Percentiles rank a stretch among this genome's conserved stretches.
phyloP scores from a whole-genome alignment of 2,329 filamentous ascomycete genomes.

The Curvularia sp. region DNA sequence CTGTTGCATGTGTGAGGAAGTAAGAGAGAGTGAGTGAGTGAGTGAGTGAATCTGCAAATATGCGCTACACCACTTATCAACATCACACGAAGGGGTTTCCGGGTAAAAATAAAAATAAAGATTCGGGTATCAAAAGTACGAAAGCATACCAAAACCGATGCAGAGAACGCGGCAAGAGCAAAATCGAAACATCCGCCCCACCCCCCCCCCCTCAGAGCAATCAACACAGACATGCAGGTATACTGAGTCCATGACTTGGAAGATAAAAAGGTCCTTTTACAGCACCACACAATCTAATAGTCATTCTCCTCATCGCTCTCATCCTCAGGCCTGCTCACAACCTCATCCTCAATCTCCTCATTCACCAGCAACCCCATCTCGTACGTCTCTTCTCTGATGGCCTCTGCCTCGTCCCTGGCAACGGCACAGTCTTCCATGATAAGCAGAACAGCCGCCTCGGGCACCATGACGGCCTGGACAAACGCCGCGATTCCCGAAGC shows the following conservation, averaged over 20 bases:
- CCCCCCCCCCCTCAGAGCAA: too few relatives aligned
- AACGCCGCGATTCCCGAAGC: conserved; percentile 43
- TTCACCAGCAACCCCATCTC: conserved; percentile 72
- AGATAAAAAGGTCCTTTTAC: neutral
- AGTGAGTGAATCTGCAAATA: neutral
- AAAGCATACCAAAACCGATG: neutral
- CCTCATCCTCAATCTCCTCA: conserved; percentile 65
- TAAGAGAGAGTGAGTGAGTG: neutral
- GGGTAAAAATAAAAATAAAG: neutral
- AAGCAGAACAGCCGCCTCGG: conserved; percentile 66
- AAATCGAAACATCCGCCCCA: too few relatives aligned
- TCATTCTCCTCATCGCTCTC: conserved; percentile 27
- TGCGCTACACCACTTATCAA: neutral
- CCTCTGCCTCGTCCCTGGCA: conserved; percentile 54
- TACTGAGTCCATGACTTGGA: too few relatives aligned
- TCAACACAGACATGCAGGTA: too few relatives aligned
- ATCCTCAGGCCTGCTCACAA: conserved; percentile 36
- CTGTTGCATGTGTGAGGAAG: neutral
- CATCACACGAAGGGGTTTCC: neutral
- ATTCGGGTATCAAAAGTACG: neutral
- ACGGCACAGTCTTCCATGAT: conserved; percentile 66
- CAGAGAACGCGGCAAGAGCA: neutral
- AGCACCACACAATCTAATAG: conserved; percentile 12
- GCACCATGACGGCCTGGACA: conserved; percentile 67
- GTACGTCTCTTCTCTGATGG: conserved; percentile 71